phyloP scores from a whole-genome alignment of 495 filamentous ascomycete species.

The Aspergillus carlsbadensis region DNA sequence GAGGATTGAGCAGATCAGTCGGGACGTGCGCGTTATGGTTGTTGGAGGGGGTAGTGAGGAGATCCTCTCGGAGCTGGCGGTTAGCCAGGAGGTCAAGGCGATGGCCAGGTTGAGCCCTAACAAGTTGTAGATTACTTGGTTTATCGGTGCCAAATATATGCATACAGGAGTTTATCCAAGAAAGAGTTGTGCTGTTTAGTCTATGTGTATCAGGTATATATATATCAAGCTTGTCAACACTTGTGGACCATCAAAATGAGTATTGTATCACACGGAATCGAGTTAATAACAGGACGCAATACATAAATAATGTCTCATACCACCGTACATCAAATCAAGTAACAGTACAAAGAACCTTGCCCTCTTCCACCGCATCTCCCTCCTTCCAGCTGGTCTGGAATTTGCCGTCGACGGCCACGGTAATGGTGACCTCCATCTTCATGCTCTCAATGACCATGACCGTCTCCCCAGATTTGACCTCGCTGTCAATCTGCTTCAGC shows the following conservation, averaged over 20 bases:
- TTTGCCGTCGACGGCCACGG: constrained; percentile 18
- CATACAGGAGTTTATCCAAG: no score
- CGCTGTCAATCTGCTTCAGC: constrained; percentile 68
- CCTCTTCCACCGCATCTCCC: constrained; percentile 32
- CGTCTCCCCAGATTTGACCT: constrained; percentile 69
- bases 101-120: background rate
- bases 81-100: constrained; percentile 37
- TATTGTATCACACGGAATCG: no score
- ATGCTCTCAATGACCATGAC: constrained; percentile 92
- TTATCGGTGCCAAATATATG: no score
- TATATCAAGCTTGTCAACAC: no score
- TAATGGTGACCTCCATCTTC: constrained; percentile 94
- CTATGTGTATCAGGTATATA: no score
- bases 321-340: no score
- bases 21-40: constrained; percentile 51
- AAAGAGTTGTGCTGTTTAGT: no score
- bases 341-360: constrained; percentile 26
- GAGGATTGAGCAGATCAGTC: constrained; percentile 49
- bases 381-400: constrained; percentile 25
- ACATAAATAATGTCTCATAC: no score
- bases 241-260: no score
- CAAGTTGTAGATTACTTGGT: no score
- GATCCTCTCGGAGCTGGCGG: constrained; percentile 48
- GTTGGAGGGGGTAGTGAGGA: constrained; percentile 55
- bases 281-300: no score